Evolutionary conservation across 371 early-diverging fungal species (phyloP).

Genomic region (Apophysomyces ossiformis): DNA sequence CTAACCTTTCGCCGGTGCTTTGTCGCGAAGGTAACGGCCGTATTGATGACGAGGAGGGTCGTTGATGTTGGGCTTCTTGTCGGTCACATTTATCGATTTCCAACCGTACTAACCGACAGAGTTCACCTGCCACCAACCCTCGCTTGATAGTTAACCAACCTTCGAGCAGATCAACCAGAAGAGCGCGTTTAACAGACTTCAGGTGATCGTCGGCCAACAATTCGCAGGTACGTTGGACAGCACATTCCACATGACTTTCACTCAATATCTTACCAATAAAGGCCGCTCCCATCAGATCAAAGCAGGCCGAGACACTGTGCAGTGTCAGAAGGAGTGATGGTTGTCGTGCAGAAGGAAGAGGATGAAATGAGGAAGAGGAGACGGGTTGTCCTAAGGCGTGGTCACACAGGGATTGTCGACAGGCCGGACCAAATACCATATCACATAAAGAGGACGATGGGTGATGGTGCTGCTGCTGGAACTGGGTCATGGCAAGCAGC

Average conservation of each 20-base stretch:
- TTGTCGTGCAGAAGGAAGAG: conserved; percentile 11
- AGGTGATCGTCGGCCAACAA: conserved; percentile 30
- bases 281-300: conserved; percentile 51
- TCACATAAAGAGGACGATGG: not conserved
- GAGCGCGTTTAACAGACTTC: conserved; percentile 29
- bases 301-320: conserved; percentile 46
- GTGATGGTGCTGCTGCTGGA: not conserved
- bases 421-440: conserved; percentile 17
- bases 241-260: conserved; percentile 47
- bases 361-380: not conserved
- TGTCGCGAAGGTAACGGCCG: conserved; percentile 6
- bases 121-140: conserved; percentile 36
- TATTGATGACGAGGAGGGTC: conserved; percentile 2
- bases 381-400: not conserved
- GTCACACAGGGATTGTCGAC: conserved; percentile 12
- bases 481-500: conserved; percentile 24
- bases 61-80: conserved; percentile 15
- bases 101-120: conserved; percentile 36
- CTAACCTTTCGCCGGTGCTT: conserved; percentile 1
- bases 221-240: conserved; percentile 46
- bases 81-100: conserved; percentile 50
- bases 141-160: conserved; percentile 46
- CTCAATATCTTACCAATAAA: conserved; percentile 42
- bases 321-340: conserved; percentile 24
- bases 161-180: conserved; percentile 40